Base-by-base conservation (phyloP, 306 rosid genomes). In the Clitoria ternatea region DNA sequence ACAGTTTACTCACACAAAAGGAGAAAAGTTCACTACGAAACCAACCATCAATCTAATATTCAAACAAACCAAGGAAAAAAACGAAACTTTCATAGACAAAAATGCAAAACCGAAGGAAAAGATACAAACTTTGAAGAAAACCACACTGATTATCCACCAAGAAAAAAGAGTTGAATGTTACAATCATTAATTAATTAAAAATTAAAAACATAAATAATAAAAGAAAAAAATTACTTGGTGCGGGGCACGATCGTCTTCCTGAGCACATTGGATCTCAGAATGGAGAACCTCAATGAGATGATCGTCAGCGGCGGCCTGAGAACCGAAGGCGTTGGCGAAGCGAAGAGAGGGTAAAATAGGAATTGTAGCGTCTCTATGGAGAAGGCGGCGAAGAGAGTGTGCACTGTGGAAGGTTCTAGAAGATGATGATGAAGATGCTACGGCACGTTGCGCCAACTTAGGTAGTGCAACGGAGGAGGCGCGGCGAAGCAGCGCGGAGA, bases 401-500 rank as follows among this genome's bases (percentile, higher is more conserved):
- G 69, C 77, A 50, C 80, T 19, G 67, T 87, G 84, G 79, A 82
- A 74, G 76, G 84, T 56, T 77, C 87, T 90, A 15, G 82, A 63
- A 40, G 93, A 79, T 5, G 86, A 60, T 6, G 93, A 79, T 5
- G 86, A 60, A 6, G 90, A 67, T 1, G 77, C 75, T 1, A 15
- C 13, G 7, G 79, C 24, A 15, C 94, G 87, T 68, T 77, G 24
- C 2, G 80, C 77, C 0, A 78, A 84, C 2, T 81, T 68, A 29
- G 97, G 82, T 4, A 90, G 19, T 2, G 62, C 73, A 39, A 88
- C 67, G n/a, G 80, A 53, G 60, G 92, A 62, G 6, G 83, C 87
- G 18, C 89, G 85, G 72, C 97, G 97, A 2, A 93, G 85, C 17
- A 76, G n/a, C 20, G 89, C 78, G 85, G 52, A 72, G 35, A 86